These are phyloP conservation scores for Lichtheimia ornata DNA, from an alignment of 371 early-diverging fungal genomes.

Conservation along the genomic window DNA sequence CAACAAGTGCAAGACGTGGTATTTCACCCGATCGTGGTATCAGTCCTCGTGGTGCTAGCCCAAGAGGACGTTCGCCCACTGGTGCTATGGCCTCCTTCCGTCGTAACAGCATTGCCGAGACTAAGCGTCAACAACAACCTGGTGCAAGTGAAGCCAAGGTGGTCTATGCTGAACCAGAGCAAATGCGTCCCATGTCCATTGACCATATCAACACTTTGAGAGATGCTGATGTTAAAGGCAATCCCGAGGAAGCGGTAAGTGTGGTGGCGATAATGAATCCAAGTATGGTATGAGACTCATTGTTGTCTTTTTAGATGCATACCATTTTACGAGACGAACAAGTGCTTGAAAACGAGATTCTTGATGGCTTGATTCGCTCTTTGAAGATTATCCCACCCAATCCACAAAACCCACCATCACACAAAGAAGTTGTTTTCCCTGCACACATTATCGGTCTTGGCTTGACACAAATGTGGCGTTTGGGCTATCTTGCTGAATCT, in stretches of 20 bases:
- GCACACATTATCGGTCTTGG: constrained; percentile 88
- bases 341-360: constrained; percentile 81
- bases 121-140: background rate
- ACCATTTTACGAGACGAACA: constrained; percentile 65
- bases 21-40: constrained; percentile 30
- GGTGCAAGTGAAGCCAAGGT: too few species aligned
- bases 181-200: constrained; percentile 49
- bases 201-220: constrained; percentile 32
- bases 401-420: constrained; percentile 75
- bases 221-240: constrained; percentile 32
- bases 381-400: constrained; percentile 88
- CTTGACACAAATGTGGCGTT: constrained; percentile 87
- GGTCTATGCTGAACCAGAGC: constrained; percentile 17
- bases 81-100: constrained; percentile 28
- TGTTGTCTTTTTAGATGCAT: constrained; percentile 38
- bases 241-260: constrained; percentile 50
- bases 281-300: constrained; percentile 10
- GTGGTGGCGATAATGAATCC: constrained; percentile 4
- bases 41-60: constrained; percentile 30
- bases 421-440: constrained; percentile 91
- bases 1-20: constrained; percentile 26
- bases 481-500: constrained; percentile 80
- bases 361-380: constrained; percentile 84
- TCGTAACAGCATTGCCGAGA: constrained; percentile 32
- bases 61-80: constrained; percentile 44